Conservation (phyloP, 805 yeast species). For the Yarrowia yakushimensis region DNA sequence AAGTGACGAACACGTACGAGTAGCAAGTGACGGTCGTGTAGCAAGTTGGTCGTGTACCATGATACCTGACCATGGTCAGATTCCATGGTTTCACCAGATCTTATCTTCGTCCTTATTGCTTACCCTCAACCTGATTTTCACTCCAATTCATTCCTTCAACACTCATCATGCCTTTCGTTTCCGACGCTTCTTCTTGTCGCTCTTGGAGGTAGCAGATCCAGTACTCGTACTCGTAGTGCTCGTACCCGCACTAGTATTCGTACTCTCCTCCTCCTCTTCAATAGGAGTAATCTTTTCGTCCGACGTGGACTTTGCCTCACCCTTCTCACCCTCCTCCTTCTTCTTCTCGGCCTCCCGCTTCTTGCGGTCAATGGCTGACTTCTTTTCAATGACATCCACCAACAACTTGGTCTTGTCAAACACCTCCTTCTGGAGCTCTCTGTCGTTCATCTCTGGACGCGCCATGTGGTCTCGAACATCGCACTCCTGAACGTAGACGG, state of each 20-base stretch:
- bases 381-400: conserved; percentile 62
- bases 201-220: not conserved
- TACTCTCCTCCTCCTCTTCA: not conserved
- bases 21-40: no score
- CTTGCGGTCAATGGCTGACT: conserved; percentile 66
- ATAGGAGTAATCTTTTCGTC: not conserved
- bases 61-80: no score
- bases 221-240: not conserved
- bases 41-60: no score
- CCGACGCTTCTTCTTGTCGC: conserved; percentile 4
- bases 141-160: no score
- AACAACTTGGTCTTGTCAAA: conserved; percentile 58
- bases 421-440: conserved; percentile 55
- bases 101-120: no score
- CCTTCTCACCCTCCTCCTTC: conserved; percentile 1
- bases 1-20: no score
- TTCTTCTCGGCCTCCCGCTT: conserved; percentile 33
- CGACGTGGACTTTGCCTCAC: not conserved
- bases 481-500: conserved; percentile 73
- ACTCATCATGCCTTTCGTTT: not conserved
- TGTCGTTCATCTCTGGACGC: conserved; percentile 62
- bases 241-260: not conserved
- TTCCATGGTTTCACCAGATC: no score
- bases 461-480: conserved; percentile 46
- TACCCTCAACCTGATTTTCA: no score